phyloP scores from a whole-genome alignment of 2,329 filamentous ascomycete genomes.

The Neonectria punicea region DNA sequence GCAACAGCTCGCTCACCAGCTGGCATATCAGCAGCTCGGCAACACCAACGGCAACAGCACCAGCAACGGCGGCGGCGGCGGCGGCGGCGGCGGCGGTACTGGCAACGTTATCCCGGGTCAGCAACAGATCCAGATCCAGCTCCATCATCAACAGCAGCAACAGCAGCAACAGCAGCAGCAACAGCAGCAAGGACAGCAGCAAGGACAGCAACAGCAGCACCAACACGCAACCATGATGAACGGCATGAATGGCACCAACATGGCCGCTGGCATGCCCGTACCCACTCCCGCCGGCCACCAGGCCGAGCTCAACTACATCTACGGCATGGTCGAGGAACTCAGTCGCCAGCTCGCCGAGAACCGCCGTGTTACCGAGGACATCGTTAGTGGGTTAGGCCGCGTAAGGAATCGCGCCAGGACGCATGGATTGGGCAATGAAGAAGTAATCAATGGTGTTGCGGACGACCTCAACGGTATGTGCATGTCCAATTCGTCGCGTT shows the following conservation, averaged over 20 bases:
- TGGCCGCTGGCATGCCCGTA: conserved; percentile 59
- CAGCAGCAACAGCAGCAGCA: conserved; percentile 32
- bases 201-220: conserved; percentile 36
- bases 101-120: conserved; percentile 16
- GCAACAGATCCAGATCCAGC: conserved; percentile 32
- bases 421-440: conserved; percentile 65
- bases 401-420: conserved; percentile 67
- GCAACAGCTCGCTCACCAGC: conserved; percentile 22
- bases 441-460: conserved; percentile 65
- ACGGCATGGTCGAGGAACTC: conserved; percentile 74
- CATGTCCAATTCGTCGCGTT: neutral
- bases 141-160: conserved; percentile 32
- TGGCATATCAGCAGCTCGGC: conserved; percentile 22
- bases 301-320: conserved; percentile 75
- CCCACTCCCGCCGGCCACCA: conserved; percentile 75
- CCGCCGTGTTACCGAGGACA: conserved; percentile 69
- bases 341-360: conserved; percentile 72
- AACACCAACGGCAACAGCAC: conserved; percentile 25
- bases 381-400: conserved; percentile 70
- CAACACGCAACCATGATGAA: conserved; percentile 54
- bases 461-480: conserved; percentile 66
- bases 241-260: conserved; percentile 60
- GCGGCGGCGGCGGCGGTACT: neutral
- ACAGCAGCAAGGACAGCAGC: conserved; percentile 31
- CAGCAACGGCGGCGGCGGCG: conserved; percentile 2